Percentiles rank a stretch among this genome's conserved stretches.
These are phyloP conservation scores for Globisporangium parvum DNA, from an alignment of 352 stramenopile genomes.

Conservation along the genomic window DNA sequence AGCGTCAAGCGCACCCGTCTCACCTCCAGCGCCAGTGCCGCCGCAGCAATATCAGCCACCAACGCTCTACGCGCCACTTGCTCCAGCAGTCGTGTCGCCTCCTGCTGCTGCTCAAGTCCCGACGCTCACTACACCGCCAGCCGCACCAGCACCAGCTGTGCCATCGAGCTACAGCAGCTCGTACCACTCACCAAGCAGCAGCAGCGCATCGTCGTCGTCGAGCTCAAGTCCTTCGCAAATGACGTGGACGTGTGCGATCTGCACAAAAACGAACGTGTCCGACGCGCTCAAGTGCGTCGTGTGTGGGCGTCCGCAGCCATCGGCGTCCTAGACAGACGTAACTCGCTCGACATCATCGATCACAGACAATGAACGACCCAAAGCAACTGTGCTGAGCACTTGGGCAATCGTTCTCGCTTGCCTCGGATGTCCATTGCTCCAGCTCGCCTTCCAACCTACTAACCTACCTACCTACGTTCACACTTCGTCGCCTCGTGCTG, in stretches of 20 bases:
- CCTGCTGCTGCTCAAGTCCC: no score
- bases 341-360: no score
- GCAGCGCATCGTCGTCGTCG: neutral
- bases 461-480: constrained; percentile 9
- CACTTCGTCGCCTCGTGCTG: neutral
- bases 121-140: neutral
- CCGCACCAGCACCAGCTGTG: no score
- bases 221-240: constrained; percentile 3
- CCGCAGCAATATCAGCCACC: no score
- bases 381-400: neutral
- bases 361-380: no score
- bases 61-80: no score
- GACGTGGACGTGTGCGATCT: constrained; percentile 67
- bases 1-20: neutral
- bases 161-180: no score
- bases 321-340: neutral
- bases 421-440: no score
- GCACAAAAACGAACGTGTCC: constrained; percentile 54
- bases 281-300: constrained; percentile 56
- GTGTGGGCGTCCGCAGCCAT: constrained; percentile 50
- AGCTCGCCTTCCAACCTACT: neutral
- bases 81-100: no score
- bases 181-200: no score
- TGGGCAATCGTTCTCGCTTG: no score
- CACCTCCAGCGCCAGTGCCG: neutral